Percentiles rank a stretch among this genome's conserved stretches.
phyloP scores from a whole-genome alignment of 2,329 filamentous ascomycete genomes.

The Biscogniauxia mediterranea region DNA sequence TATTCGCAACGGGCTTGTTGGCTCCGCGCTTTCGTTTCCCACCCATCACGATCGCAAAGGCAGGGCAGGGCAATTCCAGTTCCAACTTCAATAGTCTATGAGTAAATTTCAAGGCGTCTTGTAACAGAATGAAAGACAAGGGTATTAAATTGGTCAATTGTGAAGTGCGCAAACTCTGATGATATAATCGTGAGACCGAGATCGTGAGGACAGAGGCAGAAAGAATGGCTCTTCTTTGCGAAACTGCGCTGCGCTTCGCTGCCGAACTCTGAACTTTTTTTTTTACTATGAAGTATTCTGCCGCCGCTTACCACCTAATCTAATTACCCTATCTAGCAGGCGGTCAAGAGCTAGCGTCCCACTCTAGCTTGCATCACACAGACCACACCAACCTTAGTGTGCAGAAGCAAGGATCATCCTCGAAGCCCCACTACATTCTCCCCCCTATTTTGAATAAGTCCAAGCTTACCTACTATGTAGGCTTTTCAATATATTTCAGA shows the following conservation, averaged over 20 bases:
- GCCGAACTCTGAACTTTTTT: not conserved
- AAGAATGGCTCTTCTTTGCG: too few relatives aligned
- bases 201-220: too few relatives aligned
- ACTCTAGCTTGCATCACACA: not conserved
- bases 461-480: too few relatives aligned
- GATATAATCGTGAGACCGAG: too few relatives aligned
- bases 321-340: slow-evolving; percentile 1
- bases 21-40: slow-evolving; percentile 42
- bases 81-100: too few relatives aligned
- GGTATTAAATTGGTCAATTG: too few relatives aligned
- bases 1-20: slow-evolving; percentile 28
- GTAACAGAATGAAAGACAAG: too few relatives aligned
- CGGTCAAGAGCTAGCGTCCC: slow-evolving; percentile 5
- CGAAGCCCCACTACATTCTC: not conserved
- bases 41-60: slow-evolving; percentile 32
- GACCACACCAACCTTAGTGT: not conserved
- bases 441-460: not conserved
- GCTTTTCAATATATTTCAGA: too few relatives aligned
- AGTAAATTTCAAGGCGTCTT: too few relatives aligned
- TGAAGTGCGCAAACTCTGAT: too few relatives aligned
- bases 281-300: slow-evolving; percentile 5
- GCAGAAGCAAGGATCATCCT: too few relatives aligned
- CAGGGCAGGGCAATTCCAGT: too few relatives aligned
- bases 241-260: not conserved
- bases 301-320: not conserved